Conservation (phyloP, 1,284 basidiomycete genomes). For the Trichosporon ovoides region DNA sequence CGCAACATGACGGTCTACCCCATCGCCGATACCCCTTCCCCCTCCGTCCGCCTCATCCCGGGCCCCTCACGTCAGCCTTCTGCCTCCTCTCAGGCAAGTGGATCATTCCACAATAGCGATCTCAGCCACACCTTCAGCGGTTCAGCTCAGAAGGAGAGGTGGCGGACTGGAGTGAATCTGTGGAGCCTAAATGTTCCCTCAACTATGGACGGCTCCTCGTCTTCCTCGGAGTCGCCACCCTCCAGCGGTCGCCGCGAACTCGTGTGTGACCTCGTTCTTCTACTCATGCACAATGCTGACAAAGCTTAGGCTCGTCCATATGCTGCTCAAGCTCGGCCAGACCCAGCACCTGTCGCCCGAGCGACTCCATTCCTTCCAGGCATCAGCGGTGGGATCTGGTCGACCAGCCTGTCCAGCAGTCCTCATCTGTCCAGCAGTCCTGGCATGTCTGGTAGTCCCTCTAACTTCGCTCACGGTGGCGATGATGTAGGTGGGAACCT, state of each 20-base stretch:
- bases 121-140: not conserved
- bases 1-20: not conserved
- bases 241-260: not conserved
- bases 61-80: not conserved
- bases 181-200: not conserved
- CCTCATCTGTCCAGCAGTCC: not conserved
- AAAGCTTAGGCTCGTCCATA: not conserved
- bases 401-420: not conserved
- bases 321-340: not conserved
- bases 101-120: not conserved
- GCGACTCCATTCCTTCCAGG: conserved; percentile 21
- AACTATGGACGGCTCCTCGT: not conserved
- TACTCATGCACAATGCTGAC: not conserved
- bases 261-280: not conserved
- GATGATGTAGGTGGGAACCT: too few relatives aligned
- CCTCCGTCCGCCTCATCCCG: not conserved
- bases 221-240: conserved; percentile 1
- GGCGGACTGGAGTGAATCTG: not conserved
- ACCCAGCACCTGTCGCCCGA: not conserved
- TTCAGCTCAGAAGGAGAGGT: not conserved
- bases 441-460: too few relatives aligned
- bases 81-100: not conserved
- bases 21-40: not conserved
- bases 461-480: not conserved
- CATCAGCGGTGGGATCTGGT: conserved; percentile 20